Evolutionary conservation across 2,329 filamentous ascomycete species (phyloP).

Genomic region (Allantophomopsis cytisporea): DNA sequence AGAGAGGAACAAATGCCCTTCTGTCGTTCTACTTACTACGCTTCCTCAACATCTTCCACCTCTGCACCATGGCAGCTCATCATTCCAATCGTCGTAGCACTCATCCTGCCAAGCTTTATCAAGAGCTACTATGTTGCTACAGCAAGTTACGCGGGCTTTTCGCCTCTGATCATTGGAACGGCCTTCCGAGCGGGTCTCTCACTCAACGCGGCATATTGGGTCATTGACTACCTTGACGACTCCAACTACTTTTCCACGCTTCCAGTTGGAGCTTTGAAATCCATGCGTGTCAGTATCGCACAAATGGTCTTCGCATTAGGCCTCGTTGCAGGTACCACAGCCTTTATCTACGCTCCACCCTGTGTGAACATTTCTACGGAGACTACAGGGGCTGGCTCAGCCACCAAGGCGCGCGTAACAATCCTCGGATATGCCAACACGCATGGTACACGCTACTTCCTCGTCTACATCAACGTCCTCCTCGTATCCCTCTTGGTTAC

Average conservation of each 20-base stretch:
- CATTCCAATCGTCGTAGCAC: constrained; percentile 63
- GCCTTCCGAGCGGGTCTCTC: constrained; percentile 66
- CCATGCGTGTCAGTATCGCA: constrained; percentile 61
- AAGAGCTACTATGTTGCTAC: constrained; percentile 73
- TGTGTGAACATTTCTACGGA: constrained; percentile 58
- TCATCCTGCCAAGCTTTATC: constrained; percentile 61
- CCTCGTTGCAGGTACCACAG: constrained; percentile 71
- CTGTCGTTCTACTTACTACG: constrained; percentile 91
- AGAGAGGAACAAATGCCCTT: constrained; percentile 98
- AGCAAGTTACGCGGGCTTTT: constrained; percentile 76
- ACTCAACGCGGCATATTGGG: constrained; percentile 73
- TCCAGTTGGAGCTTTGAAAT: constrained; percentile 52
- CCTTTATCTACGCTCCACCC: constrained; percentile 76
- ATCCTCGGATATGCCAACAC: constrained; percentile 87
- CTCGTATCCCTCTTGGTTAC: constrained; percentile 68
- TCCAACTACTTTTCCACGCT: constrained; percentile 59
- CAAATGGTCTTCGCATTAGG: constrained; percentile 70
- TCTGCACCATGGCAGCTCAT: constrained; percentile 81
- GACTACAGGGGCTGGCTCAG: constrained; percentile 11
- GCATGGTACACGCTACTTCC: constrained; percentile 80
- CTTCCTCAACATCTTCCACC: constrained; percentile 80
- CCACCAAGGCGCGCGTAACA: constrained; percentile 44
- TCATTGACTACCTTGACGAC: constrained; percentile 78
- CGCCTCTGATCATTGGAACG: constrained; percentile 71
- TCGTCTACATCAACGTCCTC: constrained; percentile 69